Evolutionary conservation across 169 alveolate genomes (phyloP), one percentile per base, ranked within the genome.

Genomic region (Ichthyophthirius multifiliis): DNA sequence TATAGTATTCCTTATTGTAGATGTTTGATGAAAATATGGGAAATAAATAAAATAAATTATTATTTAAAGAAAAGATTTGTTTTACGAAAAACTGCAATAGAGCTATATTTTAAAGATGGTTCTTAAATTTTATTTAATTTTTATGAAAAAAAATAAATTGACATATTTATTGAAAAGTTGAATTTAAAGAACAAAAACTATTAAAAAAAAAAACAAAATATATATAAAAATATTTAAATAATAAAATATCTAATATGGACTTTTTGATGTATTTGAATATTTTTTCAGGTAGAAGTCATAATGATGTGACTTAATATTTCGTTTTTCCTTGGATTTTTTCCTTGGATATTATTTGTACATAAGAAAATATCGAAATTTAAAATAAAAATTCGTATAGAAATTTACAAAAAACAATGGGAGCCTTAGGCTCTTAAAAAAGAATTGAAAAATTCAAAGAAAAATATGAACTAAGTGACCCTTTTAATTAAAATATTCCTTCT

Each of bases 221-320:
- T 27, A 45, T 27, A 1, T 35, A 31, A 73, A 73, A 80, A 43
- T 89, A 92, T 90, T 35, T 82, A 10, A 74, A 82, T 27, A 67
- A 81, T 55, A 44, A 78, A 41, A 83, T 87, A 32, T 62, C 93
- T 13, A 91, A 84, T n/a, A 85, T 88, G 27, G 91, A 88, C 32
- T 91, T 88, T 67, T 74, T 91, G 32, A 85, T 88, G 90, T 71
- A 65, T 46, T 75, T 91, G 12, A 91, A 91, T 77, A 85, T 84
- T 74, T 83, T 83, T 75, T 48, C 90, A 4, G 88, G 89, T 23
- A 77, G 95, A 78, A 85, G 92, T 65, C 81, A 83, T 47, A 88
- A 87, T 43, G 95, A 91, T 84, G 76, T 83, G 41, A 91, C 89
- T 45, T 84, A 91, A 75, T 91, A 91, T 74, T 93, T 93, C 7